Evolutionary conservation across 2,329 filamentous ascomycete species (phyloP).

Genomic region (Anisogramma anomala): DNA sequence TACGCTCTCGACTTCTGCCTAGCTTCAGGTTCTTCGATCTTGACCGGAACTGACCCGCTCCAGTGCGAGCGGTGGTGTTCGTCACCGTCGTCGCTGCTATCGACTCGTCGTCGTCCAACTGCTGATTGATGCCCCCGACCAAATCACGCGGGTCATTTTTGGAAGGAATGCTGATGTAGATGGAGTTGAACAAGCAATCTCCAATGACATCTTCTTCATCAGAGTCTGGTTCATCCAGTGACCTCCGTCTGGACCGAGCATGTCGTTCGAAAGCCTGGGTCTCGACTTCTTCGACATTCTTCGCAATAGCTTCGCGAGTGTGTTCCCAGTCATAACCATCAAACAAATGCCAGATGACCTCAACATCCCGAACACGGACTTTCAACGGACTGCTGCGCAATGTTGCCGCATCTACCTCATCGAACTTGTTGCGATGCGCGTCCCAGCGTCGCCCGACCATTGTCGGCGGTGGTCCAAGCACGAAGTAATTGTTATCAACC

Average conservation of each 20-base stretch:
- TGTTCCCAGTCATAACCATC: conserved; percentile 95
- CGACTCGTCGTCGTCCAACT: conserved; percentile 87
- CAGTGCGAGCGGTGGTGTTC: conserved; percentile 41
- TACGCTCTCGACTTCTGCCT: conserved; percentile 77
- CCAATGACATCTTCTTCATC: conserved; percentile 80
- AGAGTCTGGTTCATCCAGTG: conserved; percentile 47
- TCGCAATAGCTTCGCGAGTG: conserved; percentile 75
- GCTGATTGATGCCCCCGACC: conserved; percentile 71
- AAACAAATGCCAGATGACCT: conserved; percentile 95
- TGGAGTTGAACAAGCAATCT: conserved; percentile 96
- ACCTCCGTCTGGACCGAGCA: conserved; percentile 43
- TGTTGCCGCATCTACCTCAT: conserved; percentile 49
- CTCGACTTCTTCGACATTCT: conserved; percentile 82
- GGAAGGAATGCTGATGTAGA: conserved; percentile 86
- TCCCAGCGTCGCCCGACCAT: conserved; percentile 71
- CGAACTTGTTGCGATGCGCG: conserved; percentile 63
- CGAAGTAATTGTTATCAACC: conserved; percentile 72
- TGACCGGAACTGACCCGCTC: conserved; percentile 27
- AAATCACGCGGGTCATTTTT: conserved; percentile 78
- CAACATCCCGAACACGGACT: conserved; percentile 71
- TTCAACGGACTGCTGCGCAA: conserved; percentile 59
- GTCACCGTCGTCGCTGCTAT: conserved; percentile 65
- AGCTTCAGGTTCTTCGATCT: conserved; percentile 55
- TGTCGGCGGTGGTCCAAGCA: conserved; percentile 45
- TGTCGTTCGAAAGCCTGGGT: conserved; percentile 66